Evolutionary conservation across 495 filamentous ascomycete species (phyloP), one percentile per base, ranked within the genome.

Genomic region (Bryoglossum gracile): DNA sequence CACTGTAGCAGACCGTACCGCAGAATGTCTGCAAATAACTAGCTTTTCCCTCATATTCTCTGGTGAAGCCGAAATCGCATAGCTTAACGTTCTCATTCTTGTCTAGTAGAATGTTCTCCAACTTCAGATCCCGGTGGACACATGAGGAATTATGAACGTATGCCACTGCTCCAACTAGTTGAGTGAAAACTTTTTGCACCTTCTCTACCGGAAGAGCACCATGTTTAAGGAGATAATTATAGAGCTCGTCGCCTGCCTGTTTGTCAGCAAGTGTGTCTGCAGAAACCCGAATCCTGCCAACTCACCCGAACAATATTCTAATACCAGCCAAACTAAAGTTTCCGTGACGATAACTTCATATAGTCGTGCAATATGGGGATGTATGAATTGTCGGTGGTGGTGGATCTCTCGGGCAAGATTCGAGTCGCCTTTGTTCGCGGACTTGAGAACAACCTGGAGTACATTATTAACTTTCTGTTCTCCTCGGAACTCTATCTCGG

Each of bases 311-410:
- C 92, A 98, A 60, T 95, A 98, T 69, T 98, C 92, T 51, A 98
- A 65, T 25, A 91, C 94, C 61, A 98, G 74, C 92, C 92, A 98
- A 23, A 98, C 92, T 62, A 97, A 64, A 9, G 70, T 81, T 66
- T 98, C 92, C 6, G 92, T 98, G 26, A 97, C 89, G 47, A 97
- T 91, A 41, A 98, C 91, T 68, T 98, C 92, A 71, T 98, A 97
- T 10, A 98, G 71, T 9, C 92, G 78, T 19, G 92, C 90, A 62
- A 98, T 98, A 70, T 98, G 92, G 22, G 92, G 92, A 63, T 98
- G 92, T 50, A 95, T 73, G 65, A 98, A 95, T 69, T 98, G 92
- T 55, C 92, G 85, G 63, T 98, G 92, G 61, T 98, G 92, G 62
- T 98, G 92, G 55, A 98, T 97, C 63, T 98, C 92, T 48, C 92